These are phyloP conservation scores for Pueraria montana DNA, from an alignment of 306 rosid genomes.

Conservation along the genomic window DNA sequence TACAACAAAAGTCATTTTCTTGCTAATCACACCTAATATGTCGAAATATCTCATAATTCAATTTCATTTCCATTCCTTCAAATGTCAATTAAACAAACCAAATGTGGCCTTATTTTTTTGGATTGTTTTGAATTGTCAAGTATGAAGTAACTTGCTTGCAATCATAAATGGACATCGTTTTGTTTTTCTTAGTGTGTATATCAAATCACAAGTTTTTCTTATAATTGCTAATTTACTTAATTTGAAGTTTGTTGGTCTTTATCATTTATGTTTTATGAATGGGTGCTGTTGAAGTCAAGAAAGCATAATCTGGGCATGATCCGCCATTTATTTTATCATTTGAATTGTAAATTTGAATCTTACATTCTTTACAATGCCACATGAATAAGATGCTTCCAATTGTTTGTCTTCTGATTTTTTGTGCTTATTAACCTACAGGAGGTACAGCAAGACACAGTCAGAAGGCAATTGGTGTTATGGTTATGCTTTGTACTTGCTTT, in stretches of 20 bases:
- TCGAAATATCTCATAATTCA: slow-evolving; percentile 8
- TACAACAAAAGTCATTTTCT: slow-evolving; percentile 4
- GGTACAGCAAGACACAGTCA: slow-evolving; percentile 62
- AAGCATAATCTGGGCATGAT: background rate
- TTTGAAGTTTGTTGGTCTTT: background rate
- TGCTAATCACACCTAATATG: slow-evolving; percentile 7
- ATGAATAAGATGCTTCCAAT: background rate
- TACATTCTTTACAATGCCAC: slow-evolving; percentile 11
- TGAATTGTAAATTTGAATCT: slow-evolving; percentile 25
- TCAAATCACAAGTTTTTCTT: background rate
- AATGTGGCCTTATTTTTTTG: background rate
- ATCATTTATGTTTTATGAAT: slow-evolving; percentile 2
- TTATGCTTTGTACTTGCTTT: background rate
- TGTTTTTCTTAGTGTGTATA: background rate
- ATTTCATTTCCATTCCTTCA: background rate
- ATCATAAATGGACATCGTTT: background rate
- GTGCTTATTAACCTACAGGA: slow-evolving; percentile 43
- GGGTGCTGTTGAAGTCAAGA: background rate
- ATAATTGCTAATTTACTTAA: slow-evolving; percentile 9
- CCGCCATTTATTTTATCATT: slow-evolving; percentile 26
- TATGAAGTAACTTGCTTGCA: slow-evolving; percentile 17
- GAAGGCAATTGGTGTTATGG: background rate
- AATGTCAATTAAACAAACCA: slow-evolving; percentile 18
- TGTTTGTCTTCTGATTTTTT: slow-evolving; percentile 6
- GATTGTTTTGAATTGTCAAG: background rate